Evolutionary conservation across 352 stramenopile genomes (phyloP).

Genomic region (Lagenidium sp.): DNA sequence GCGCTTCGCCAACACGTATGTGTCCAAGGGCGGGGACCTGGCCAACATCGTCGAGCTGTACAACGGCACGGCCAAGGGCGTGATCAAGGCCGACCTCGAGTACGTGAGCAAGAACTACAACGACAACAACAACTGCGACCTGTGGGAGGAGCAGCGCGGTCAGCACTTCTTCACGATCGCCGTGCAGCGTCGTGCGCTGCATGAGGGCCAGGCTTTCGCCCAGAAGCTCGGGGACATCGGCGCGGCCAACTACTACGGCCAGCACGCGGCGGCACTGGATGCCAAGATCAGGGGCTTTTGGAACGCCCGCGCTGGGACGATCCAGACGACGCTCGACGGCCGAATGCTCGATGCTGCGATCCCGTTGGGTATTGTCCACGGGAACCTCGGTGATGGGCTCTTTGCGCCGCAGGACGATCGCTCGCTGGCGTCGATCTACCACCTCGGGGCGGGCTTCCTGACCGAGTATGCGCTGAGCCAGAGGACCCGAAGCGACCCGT

Average conservation of each 20-base stretch:
- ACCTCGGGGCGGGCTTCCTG: conserved; percentile 15
- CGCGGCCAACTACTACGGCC: conserved; percentile 6
- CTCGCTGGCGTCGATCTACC: conserved; percentile 9
- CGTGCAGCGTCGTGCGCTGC: conserved; percentile 12
- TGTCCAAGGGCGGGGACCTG: conserved; percentile 9
- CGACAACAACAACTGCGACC: conserved; percentile 12
- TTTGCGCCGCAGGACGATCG: conserved; percentile 13
- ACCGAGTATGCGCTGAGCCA: conserved; percentile 18
- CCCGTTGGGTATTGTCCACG: conserved; percentile 10
- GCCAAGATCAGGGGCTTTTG: conserved; percentile 11
- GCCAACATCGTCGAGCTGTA: conserved; percentile 10
- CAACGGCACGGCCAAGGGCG: conserved; percentile 14
- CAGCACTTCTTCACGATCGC: conserved; percentile 20
- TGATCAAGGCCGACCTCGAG: conserved; percentile 14
- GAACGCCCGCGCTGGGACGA: conserved; percentile 11
- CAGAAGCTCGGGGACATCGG: conserved; percentile 9
- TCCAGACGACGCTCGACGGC: conserved; percentile 12
- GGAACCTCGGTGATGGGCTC: conserved; percentile 12
- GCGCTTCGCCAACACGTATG: conserved; percentile 12
- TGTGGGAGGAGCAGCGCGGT: conserved; percentile 16
- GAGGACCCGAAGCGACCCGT: conserved; percentile 2
- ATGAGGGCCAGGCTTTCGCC: conserved; percentile 14
- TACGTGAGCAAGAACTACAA: conserved; percentile 18
- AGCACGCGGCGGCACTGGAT: conserved; percentile 7
- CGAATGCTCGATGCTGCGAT: conserved; percentile 13